These are phyloP conservation scores for Aspergillus ellipticus DNA, from an alignment of 495 filamentous ascomycete species.

Conservation along the genomic window DNA sequence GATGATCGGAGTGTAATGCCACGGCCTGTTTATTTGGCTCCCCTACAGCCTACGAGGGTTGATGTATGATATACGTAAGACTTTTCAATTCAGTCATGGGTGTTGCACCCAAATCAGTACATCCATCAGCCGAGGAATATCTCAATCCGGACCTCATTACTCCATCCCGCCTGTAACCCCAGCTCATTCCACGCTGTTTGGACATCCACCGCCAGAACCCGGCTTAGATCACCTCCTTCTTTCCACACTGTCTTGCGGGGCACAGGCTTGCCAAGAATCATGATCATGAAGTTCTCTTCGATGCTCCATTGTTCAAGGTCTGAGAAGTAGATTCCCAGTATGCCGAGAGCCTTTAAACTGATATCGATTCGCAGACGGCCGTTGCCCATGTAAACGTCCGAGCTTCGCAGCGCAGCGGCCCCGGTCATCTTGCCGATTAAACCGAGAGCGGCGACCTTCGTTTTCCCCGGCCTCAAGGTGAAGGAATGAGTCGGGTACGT, in stretches of 20 bases:
- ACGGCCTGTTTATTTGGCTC: no score
- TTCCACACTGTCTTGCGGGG: constrained; percentile 65
- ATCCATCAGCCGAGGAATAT: constrained; percentile 44
- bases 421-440: constrained; percentile 88
- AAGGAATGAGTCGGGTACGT: constrained; percentile 63
- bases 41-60: no score
- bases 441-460: constrained; percentile 67
- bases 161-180: constrained; percentile 69
- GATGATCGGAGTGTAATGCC: no score
- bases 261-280: constrained; percentile 65
- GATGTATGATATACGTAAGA: no score
- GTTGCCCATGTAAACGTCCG: constrained; percentile 53
- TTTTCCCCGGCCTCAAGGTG: constrained; percentile 28
- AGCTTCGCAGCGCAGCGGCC: constrained; percentile 66
- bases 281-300: constrained; percentile 67
- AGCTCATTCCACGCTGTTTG: constrained; percentile 75
- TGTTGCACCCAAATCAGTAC: not conserved
- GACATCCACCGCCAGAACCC: constrained; percentile 74
- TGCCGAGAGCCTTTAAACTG: constrained; percentile 75
- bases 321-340: constrained; percentile 68
- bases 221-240: constrained; percentile 38
- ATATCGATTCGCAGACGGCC: constrained; percentile 60
- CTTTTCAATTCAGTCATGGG: no score
- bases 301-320: constrained; percentile 56
- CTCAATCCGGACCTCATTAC: constrained; percentile 76